These are phyloP conservation scores for Daldinia sp. DNA, from an alignment of 2,329 filamentous ascomycete species.

Conservation along the genomic window DNA sequence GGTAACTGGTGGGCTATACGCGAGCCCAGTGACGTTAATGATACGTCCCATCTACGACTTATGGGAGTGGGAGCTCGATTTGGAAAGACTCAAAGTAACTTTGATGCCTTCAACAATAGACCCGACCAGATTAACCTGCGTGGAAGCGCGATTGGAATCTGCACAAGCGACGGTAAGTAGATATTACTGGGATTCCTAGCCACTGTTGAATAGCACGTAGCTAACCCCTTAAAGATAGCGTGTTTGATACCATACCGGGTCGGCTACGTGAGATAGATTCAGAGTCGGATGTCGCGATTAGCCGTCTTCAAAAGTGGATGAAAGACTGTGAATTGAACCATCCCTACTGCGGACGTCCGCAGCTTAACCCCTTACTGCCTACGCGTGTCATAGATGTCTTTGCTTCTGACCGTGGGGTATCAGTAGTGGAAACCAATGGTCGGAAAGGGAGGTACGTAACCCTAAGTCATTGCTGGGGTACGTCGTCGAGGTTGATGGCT, in stretches of 20 bases:
- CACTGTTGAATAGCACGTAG: background rate
- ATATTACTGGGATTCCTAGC: background rate
- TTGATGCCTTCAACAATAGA: conserved; percentile 12
- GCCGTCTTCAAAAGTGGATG: conserved; percentile 19
- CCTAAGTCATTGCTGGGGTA: conserved; percentile 22
- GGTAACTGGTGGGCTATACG: conserved; percentile 17
- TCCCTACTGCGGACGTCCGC: conserved; percentile 11
- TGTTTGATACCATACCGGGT: conserved; percentile 12
- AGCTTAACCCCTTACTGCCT: conserved; percentile 5
- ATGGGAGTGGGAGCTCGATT: conserved; percentile 15
- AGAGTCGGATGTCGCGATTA: conserved; percentile 10
- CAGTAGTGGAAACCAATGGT: conserved; percentile 1
- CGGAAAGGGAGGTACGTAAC: conserved; percentile 17
- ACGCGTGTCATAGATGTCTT: conserved; percentile 24
- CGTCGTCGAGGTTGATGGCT: conserved; percentile 16
- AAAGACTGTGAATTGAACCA: conserved; percentile 17
- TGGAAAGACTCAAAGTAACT: conserved; percentile 18
- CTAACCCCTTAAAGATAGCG: conserved; percentile 5
- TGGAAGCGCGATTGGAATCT: conserved; percentile 15
- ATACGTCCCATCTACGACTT: conserved; percentile 12
- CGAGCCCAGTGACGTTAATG: background rate
- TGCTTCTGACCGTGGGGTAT: conserved; percentile 5
- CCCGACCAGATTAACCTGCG: conserved; percentile 8
- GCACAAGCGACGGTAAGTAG: conserved; percentile 11
- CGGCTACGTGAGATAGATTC: conserved; percentile 19